Base-by-base conservation (phyloP, 169 alveolate species). In the Blepharisma undulans region DNA sequence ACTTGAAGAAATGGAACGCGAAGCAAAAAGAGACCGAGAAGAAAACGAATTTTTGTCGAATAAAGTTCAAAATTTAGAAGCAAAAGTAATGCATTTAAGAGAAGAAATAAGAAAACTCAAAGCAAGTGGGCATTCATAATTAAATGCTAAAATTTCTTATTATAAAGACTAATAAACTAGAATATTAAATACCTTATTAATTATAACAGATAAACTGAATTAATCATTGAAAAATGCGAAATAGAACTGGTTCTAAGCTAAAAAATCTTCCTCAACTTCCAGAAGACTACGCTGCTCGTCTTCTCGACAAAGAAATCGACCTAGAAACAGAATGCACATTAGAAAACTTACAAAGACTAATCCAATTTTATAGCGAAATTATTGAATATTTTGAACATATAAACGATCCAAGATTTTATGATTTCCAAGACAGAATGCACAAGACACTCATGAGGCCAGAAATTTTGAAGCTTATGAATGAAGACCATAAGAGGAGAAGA, bases 221-320 rank as follows among this genome's bases (percentile, higher is more conserved):
- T 48, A n/a, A n/a, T 48, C 66, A 48, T 48, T 48, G 66, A 48
- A 48, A 48, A 48, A 48, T 48, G 66, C 66, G 14, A 48, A 48
- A 48, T 10, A 48, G 66, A 48, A 48, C 7, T 48, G 21, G 14
- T 10, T 48, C 66, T 18, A 48, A 48, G 80, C 80, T 29, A 0
- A 74, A 74, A 29, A 74, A 74, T 25, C 8, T 29, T 29, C 80
- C 80, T 74, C 48, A 22, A 29, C 33, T 74, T 18, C 34, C 72
- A 7, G 77, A 82, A 48, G 77, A 32, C 72, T 82, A 61, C 84
- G 79, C 82, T 7, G 36, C 29, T n/a, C 2, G 77, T 0, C 85
- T 88, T 76, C 72, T 88, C n/a, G 87, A 88, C 29, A 76, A 36
- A 59, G 92, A 88, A 48, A 27, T 76, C 30, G 87, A 88, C 74